phyloP scores from a whole-genome alignment of 108 stramenopile genomes.

The Cyclostephanos tholiformis region DNA sequence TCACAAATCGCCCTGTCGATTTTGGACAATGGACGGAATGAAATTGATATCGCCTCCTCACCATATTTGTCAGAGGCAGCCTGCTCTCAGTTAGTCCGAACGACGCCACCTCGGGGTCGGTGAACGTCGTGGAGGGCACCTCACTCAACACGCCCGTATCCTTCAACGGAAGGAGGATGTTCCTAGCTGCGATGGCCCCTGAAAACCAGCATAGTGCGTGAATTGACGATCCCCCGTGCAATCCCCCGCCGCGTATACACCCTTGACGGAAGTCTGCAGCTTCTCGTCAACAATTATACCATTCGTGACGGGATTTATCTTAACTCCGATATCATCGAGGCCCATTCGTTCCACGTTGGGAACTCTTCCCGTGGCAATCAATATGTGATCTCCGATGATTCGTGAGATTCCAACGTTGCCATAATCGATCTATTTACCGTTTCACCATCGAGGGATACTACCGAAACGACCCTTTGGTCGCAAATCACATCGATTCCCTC shows the following conservation, averaged over 20 bases:
- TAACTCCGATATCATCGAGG: slow-evolving; percentile 73
- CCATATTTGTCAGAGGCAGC: slow-evolving; percentile 66
- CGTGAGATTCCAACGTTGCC: slow-evolving; percentile 11
- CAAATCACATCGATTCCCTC: slow-evolving; percentile 48
- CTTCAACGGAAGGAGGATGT: slow-evolving; percentile 76
- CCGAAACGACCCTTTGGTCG: slow-evolving; percentile 22
- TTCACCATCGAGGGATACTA: slow-evolving; percentile 11
- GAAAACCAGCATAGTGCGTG: slow-evolving; percentile 83
- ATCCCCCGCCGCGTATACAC: slow-evolving; percentile 85
- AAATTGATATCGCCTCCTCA: slow-evolving; percentile 61
- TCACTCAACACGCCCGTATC: slow-evolving; percentile 55
- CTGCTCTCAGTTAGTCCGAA: slow-evolving; percentile 81
- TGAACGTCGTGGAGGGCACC: slow-evolving; percentile 82
- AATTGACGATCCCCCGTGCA: slow-evolving; percentile 84
- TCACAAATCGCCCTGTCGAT: slow-evolving; percentile 62
- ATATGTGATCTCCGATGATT: slow-evolving; percentile 64
- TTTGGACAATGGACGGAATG: slow-evolving; percentile 45
- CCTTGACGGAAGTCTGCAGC: slow-evolving; percentile 62
- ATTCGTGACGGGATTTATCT: slow-evolving; percentile 43
- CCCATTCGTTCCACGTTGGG: slow-evolving; percentile 72
- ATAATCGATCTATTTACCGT: slow-evolving; percentile 1
- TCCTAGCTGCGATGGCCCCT: slow-evolving; percentile 89
- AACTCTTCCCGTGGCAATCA: slow-evolving; percentile 76
- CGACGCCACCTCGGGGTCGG: slow-evolving; percentile 81
- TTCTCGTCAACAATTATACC: slow-evolving; percentile 70